Evolutionary conservation across 2,329 filamentous ascomycete genomes (phyloP).

Genomic region (Claviceps humidiphila): DNA sequence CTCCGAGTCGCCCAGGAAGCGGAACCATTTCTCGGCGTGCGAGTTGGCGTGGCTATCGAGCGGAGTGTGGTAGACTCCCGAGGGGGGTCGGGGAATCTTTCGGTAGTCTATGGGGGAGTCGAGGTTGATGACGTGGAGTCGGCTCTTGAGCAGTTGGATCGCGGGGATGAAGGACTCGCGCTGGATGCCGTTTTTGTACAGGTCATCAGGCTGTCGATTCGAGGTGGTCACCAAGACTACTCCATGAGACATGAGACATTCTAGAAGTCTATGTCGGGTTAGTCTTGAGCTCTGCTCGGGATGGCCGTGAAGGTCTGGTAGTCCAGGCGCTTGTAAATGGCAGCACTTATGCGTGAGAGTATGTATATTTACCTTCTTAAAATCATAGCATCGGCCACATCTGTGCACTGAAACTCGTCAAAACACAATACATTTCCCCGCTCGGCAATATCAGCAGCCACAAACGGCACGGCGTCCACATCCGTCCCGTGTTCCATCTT

Average conservation of each 20-base stretch:
- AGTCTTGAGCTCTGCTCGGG: background rate
- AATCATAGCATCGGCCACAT: conserved; percentile 98
- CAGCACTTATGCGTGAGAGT: too few species aligned
- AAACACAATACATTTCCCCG: conserved; percentile 82
- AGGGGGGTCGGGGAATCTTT: conserved; percentile 85
- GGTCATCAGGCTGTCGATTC: conserved; percentile 88
- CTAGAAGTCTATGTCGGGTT: conserved; percentile 49
- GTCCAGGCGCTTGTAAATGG: background rate
- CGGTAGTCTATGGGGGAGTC: conserved; percentile 94
- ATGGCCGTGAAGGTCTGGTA: background rate
- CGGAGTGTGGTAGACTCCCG: conserved; percentile 85
- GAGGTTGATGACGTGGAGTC: conserved; percentile 81
- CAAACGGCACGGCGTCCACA: conserved; percentile 78
- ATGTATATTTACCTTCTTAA: conserved; percentile 46
- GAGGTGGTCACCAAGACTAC: conserved; percentile 92
- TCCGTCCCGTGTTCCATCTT: conserved; percentile 84
- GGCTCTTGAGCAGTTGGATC: conserved; percentile 77
- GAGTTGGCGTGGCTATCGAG: conserved; percentile 63
- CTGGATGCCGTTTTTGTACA: conserved; percentile 98
- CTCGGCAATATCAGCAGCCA: conserved; percentile 88
- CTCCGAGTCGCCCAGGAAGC: conserved; percentile 75
- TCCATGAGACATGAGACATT: conserved; percentile 90
- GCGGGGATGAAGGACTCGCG: conserved; percentile 90
- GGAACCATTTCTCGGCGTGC: conserved; percentile 92
- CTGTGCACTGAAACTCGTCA: conserved; percentile 97